These are phyloP conservation scores for Biscutella laevigata DNA, from an alignment of 441 rosid species.

Conservation along the genomic window DNA sequence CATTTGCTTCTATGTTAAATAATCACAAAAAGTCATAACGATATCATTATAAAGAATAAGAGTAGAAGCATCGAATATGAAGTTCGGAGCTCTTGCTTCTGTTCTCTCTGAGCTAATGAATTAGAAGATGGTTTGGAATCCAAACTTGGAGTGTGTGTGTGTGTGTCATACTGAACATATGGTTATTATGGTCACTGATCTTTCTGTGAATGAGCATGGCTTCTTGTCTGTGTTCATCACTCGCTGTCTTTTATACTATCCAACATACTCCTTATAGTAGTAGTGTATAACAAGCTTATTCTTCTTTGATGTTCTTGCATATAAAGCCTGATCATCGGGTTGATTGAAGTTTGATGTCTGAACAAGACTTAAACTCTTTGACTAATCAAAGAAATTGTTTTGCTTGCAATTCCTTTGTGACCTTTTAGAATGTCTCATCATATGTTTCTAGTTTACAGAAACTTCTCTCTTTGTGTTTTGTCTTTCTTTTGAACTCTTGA, in stretches of 20 bases:
- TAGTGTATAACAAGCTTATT: conserved; percentile 14
- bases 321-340: conserved; percentile 23
- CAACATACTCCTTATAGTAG: background rate
- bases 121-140: background rate
- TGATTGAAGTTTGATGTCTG: conserved; percentile 28
- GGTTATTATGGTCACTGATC: background rate
- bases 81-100: no score
- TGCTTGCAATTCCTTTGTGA: conserved; percentile 3
- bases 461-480: background rate
- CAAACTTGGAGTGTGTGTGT: no score
- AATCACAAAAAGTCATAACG: background rate
- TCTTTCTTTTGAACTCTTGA: conserved; percentile 1
- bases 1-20: background rate
- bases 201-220: background rate
- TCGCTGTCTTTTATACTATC: background rate
- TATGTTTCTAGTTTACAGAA: background rate
- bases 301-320: conserved; percentile 26
- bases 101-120: background rate
- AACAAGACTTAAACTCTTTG: conserved; percentile 22
- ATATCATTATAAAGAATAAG: background rate
- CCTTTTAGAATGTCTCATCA: background rate
- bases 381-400: conserved; percentile 22
- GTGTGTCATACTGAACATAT: conserved; percentile 4
- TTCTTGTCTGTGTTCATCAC: conserved; percentile 14
- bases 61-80: no score